Evolutionary conservation across 345 rosid genomes (phyloP), one percentile per base, ranked within the genome.

Genomic region (Heritiera littoralis): DNA sequence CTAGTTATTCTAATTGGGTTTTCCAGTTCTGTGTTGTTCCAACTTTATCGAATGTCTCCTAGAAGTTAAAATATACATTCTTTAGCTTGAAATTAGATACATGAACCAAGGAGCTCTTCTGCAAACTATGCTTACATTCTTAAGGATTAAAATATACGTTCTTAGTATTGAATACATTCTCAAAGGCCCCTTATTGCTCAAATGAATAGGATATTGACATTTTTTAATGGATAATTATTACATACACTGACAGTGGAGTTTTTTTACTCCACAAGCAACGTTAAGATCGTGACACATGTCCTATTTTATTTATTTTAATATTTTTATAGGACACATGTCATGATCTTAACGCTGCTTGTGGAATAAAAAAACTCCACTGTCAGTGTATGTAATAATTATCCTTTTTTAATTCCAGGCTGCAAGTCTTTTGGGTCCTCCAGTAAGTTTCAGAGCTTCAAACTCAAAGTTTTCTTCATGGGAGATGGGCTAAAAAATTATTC

Each of bases 361-460:
- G n/a, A n/a, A n/a, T n/a, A n/a, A n/a, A n/a, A n/a, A n/a, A n/a
- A n/a, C n/a, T n/a, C n/a, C n/a, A n/a, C n/a, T n/a, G n/a, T n/a
- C n/a, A n/a, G n/a, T n/a, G n/a, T n/a, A n/a, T n/a, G n/a, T n/a
- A n/a, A n/a, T n/a, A n/a, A n/a, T n/a, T n/a, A n/a, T n/a, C n/a
- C n/a, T n/a, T n/a, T n/a, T n/a, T n/a, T n/a, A n/a, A 76, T 45
- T 66, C 63, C 78, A 93, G 98, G 97, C 94, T 71, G 98, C 85
- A 56, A 81, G 93, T 80, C 87, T 91, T 68, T 82, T 95, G 85
- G 93, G 81, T 79, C 97, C 97, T 61, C 89, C 94, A 23, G 98
- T 92, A 72, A 93, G 84, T 80, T 93, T 95, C 46, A 92, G 92
- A 78, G 91, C 91, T 56, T 92, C 98, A 2, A 95, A 89, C 92